Base-by-base conservation (phyloP, 192 early-diverging fungal species). In the Coemansia sp. region DNA sequence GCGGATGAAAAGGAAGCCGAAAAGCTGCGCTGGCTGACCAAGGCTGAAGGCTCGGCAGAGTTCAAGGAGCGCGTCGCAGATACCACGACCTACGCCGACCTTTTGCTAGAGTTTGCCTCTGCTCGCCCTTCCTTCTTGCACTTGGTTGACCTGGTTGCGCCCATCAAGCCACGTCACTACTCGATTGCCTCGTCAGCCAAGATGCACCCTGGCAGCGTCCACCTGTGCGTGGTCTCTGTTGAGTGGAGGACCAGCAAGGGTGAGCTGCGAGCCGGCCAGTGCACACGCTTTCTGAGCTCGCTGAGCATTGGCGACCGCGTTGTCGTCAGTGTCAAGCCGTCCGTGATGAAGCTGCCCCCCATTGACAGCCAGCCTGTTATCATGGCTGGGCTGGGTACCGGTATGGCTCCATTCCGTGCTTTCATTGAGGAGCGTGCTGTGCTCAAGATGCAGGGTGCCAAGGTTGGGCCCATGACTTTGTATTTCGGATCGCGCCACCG, bases 361-460 rank as follows among this genome's bases (percentile, higher is more conserved):
- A 79, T 84, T 20, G 89, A 90, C 69, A 66, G 72, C 36, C 90
- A 92, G 62, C 95, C 95, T 41, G 92, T 98, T 28, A 92, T 98
- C 69, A 96, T 98, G 94, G 90, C 95, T 33, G 95, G 95, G 66
- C 87, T 98, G 26, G 95, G 95, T 65, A 98, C 95, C 5, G 95
- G 95, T 63, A 98, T 98, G 95, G 95, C 95, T 21, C 95, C 95
- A 12, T 98, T 98, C 90, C 90, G 95, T 55, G 94, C 95, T 1
- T 98, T 98, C 61, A 92, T 98, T 73, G 91, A 98, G 73, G 95
- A 96, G 80, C 91, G 95, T 61, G 88, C 88, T 13, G 87, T 91
- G 78, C 86, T 87, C 62, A 90, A 89, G 79, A 75, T 87, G 31
- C 74, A 89, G 60, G 94, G 94, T 58, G 78, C 82, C 18, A 76